Base-by-base conservation (phyloP, 106 monocot genomes). In the Allium sativum region DNA sequence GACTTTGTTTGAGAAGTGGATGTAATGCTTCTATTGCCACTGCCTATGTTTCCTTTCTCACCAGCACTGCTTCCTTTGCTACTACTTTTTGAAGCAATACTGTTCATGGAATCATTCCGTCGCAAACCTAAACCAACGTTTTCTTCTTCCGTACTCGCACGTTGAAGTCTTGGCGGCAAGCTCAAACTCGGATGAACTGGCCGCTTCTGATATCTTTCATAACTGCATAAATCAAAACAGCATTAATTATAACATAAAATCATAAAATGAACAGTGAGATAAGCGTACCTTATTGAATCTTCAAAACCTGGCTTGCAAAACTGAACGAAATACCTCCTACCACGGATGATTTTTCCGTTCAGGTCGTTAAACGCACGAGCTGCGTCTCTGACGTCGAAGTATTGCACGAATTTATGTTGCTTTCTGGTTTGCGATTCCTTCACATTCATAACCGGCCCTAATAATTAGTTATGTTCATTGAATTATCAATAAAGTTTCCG, bases 321-420 rank as follows among this genome's bases (percentile, higher is more conserved):
- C 65, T 91, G 81, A 40, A 96, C 67, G 15, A 15, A 16, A 19
- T 87, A 51, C 1, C 72, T 76, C 31, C 75, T 64, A 15, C 22
- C 43, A 7, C 95, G 87, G 15, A 58, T 48, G 22, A 96, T 47
- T 42, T 75, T 77, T 7, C 87, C 84, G 59, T 85, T 76, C 42
- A 96, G 84, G 47, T 81, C 84, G 1, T 22, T 10, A 18, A 78
- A 67, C 10, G 96, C 96, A 4, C 79, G 74, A 2, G 73, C 77
- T 0, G 96, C 96, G 67, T 96, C 91, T n/a, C 96, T 62, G 14
- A 74, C 76, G 73, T 96, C 96, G 77, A 71, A 96, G 78, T 84
- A 96, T 70, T 96, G 91, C 12, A 96, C 81, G 17, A 84, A 75
- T 62, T 75, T 81, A 67, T 84, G 67, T n/a, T 72, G 56, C 6